phyloP scores from a whole-genome alignment of 768 basidiomycete genomes.

The Lactarius pseudohatsudake region DNA sequence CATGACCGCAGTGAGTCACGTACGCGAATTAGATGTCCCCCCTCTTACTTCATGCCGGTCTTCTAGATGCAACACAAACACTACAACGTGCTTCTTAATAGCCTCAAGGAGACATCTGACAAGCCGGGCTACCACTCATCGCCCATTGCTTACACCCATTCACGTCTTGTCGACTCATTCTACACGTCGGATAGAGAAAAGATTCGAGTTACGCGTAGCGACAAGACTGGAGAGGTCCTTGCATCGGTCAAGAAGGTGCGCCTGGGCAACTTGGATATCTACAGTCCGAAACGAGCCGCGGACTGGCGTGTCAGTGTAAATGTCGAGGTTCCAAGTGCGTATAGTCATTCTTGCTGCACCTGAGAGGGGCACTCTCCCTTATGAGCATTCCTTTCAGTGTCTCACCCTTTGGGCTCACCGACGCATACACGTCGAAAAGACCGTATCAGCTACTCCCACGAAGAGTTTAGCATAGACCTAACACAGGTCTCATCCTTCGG shows the following conservation, averaged over 20 bases:
- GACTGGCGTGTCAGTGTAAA: constrained; percentile 96
- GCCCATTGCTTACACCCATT: constrained; percentile 73
- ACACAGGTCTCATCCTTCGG: constrained; percentile 78
- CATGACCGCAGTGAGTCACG: constrained; percentile 74
- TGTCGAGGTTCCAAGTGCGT: constrained; percentile 83
- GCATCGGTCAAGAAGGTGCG: constrained; percentile 79
- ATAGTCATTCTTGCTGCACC: background rate
- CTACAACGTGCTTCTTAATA: constrained; percentile 86
- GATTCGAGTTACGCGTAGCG: constrained; percentile 82
- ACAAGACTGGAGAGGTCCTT: constrained; percentile 63
- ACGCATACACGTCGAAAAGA: constrained; percentile 76
- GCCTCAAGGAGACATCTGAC: constrained; percentile 58
- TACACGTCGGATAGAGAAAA: constrained; percentile 56
- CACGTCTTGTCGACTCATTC: constrained; percentile 77
- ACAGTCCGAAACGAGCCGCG: constrained; percentile 73
- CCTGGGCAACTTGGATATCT: constrained; percentile 85
- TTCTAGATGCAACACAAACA: constrained; percentile 80
- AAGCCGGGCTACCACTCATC: constrained; percentile 53
- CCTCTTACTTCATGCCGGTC: constrained; percentile 8
- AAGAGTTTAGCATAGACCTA: constrained; percentile 89
- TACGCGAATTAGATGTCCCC: constrained; percentile 8
- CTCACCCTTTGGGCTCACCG: constrained; percentile 63
- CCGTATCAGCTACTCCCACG: constrained; percentile 89
- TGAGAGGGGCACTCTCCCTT: background rate
- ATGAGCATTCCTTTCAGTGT: constrained; percentile 42